Percentiles rank a stretch among this genome's conserved stretches.
These are phyloP conservation scores for Dentipellis sp. DNA, from an alignment of 768 basidiomycete genomes.

Conservation along the genomic window DNA sequence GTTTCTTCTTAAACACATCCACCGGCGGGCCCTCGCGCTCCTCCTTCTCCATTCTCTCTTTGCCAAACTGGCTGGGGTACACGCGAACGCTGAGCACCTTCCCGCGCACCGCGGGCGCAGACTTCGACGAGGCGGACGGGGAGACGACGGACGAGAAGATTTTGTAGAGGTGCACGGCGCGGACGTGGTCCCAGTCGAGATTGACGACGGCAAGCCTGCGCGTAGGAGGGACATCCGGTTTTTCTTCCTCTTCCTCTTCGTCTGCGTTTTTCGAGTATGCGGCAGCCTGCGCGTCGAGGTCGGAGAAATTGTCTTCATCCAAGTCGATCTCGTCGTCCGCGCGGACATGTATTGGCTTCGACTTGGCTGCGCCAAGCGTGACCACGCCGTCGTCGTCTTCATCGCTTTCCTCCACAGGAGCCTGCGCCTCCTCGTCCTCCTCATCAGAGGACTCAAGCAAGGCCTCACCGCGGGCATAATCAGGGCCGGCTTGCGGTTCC, in stretches of 20 bases:
- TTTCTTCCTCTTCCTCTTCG: constrained; percentile 34
- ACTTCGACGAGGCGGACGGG: constrained; percentile 32
- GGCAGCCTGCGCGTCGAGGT: constrained; percentile 67
- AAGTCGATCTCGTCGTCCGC: constrained; percentile 60
- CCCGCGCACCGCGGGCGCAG: constrained; percentile 40
- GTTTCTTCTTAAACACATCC: constrained; percentile 65
- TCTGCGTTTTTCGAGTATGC: constrained; percentile 37
- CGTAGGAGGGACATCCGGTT: constrained; percentile 38
- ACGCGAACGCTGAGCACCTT: constrained; percentile 70
- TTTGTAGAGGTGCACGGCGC: constrained; percentile 83
- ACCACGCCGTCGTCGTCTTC: constrained; percentile 40
- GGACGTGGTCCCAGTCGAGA: constrained; percentile 96
- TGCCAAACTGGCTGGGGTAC: constrained; percentile 93
- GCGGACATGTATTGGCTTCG: constrained; percentile 34
- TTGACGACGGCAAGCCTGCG: constrained; percentile 84
- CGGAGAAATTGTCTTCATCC: constrained; percentile 65
- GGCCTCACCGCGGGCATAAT: constrained; percentile 87
- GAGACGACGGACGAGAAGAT: constrained; percentile 86
- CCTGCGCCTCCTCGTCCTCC: constrained; percentile 34
- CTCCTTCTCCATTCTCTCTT: constrained; percentile 75
- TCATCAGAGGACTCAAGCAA: constrained; percentile 85
- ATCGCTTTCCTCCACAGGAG: constrained; percentile 24
- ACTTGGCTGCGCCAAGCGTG: constrained; percentile 37
- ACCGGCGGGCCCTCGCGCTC: constrained; percentile 85
- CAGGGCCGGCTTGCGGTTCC: constrained; percentile 34